A percentile compares a stretch with the other conserved stretches of the same genome.
Conservation (phyloP, 2,329 filamentous ascomycete species). For the Metarhizium brunneum region DNA sequence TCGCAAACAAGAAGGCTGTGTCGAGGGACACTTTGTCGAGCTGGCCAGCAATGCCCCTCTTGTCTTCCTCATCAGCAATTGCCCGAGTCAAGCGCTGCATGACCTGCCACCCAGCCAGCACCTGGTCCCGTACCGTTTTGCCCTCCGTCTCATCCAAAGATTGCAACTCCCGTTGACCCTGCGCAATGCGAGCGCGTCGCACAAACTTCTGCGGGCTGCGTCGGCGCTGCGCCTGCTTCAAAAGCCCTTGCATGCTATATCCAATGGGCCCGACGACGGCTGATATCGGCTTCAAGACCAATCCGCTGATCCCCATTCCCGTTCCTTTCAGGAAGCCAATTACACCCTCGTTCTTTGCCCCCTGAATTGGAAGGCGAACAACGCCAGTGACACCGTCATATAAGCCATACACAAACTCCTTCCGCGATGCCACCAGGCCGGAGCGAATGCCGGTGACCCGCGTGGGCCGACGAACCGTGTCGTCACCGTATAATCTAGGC, state of each 20-base stretch:
- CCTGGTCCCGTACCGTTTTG: slow-evolving; percentile 15
- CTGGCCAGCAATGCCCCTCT: slow-evolving; percentile 29
- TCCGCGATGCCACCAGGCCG: slow-evolving; percentile 50
- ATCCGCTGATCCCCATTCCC: slow-evolving; percentile 53
- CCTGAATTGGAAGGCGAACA: slow-evolving; percentile 47
- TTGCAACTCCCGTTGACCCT: slow-evolving; percentile 41
- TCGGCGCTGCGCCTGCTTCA: slow-evolving; percentile 47
- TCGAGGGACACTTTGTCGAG: slow-evolving; percentile 20
- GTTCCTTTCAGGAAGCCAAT: slow-evolving; percentile 42
- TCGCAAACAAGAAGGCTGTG: slow-evolving; percentile 33
- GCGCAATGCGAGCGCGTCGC: slow-evolving; percentile 47
- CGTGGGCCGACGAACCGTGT: slow-evolving; percentile 54
- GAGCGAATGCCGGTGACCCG: slow-evolving; percentile 57
- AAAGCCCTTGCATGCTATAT: slow-evolving; percentile 54
- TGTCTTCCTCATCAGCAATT: slow-evolving; percentile 19
- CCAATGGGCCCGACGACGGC: slow-evolving; percentile 52
- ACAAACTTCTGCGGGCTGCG: slow-evolving; percentile 44
- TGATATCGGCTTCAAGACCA: slow-evolving; percentile 55
- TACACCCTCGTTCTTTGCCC: slow-evolving; percentile 43
- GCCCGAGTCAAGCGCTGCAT: slow-evolving; percentile 21
- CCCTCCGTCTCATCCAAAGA: slow-evolving; percentile 25
- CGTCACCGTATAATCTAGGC: slow-evolving; percentile 60
- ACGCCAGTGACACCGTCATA: slow-evolving; percentile 58
- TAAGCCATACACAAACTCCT: slow-evolving; percentile 53
- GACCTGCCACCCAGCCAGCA: slow-evolving; percentile 22